A percentile compares a stretch with the other conserved stretches of the same genome.
Evolutionary conservation across 2,329 filamentous ascomycete genomes (phyloP).

Genomic region (Trichophyton schoenleinii): DNA sequence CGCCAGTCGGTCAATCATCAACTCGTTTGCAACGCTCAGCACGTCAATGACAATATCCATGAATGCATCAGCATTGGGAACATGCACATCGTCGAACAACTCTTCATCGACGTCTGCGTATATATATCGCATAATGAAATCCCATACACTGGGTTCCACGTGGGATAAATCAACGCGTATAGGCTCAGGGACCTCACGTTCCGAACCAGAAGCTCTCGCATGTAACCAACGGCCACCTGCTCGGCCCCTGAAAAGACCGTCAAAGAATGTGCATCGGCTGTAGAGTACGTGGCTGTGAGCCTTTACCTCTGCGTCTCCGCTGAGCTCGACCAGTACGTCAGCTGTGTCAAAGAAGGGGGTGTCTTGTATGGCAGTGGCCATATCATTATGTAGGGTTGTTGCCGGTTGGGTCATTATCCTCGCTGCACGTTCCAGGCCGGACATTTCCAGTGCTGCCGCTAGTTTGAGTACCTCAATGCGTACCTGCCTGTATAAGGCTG

Average conservation of each 20-base stretch:
- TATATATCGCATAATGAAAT: constrained; percentile 64
- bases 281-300: constrained; percentile 72
- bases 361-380: constrained; percentile 57
- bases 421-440: constrained; percentile 61
- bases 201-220: constrained; percentile 43
- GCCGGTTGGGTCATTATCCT: constrained; percentile 58
- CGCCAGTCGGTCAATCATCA: constrained; percentile 85
- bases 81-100: constrained; percentile 65
- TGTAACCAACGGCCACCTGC: constrained; percentile 75
- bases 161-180: constrained; percentile 73
- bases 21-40: constrained; percentile 76
- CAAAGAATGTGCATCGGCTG: constrained; percentile 81
- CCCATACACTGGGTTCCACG: constrained; percentile 59
- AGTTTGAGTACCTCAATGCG: constrained; percentile 78
- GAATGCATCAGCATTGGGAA: constrained; percentile 64
- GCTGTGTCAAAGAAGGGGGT: constrained; percentile 59
- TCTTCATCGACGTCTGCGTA: constrained; percentile 73
- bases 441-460: constrained; percentile 58
- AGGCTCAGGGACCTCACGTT: constrained; percentile 32
- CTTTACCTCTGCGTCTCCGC: constrained; percentile 47
- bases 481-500: constrained; percentile 64
- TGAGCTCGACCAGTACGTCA: constrained; percentile 68
- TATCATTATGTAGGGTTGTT: constrained; percentile 54
- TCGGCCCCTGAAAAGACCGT: constrained; percentile 78
- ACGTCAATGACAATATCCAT: constrained; percentile 84